Evolutionary conservation across 768 basidiomycete species (phyloP).

Genomic region (Glaciozyma antarctica): DNA sequence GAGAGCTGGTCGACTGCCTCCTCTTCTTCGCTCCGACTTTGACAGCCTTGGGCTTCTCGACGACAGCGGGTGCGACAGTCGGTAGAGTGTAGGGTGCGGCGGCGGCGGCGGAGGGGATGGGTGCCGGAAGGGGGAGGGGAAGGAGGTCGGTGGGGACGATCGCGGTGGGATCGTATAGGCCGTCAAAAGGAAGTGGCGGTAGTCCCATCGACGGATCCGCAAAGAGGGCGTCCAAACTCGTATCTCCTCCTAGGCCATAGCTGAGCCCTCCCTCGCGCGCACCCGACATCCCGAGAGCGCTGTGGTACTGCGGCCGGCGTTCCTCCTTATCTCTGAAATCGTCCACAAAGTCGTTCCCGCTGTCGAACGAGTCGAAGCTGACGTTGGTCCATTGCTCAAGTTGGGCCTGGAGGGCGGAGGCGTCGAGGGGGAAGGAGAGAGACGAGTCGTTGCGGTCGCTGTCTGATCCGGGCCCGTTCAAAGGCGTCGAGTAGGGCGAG

Average conservation of each 20-base stretch:
- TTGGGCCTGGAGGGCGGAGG: constrained; percentile 22
- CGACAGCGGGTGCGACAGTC: background rate
- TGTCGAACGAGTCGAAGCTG: constrained; percentile 30
- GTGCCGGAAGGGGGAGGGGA: too few relatives aligned
- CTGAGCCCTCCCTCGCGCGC: too few relatives aligned
- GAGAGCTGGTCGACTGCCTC: constrained; percentile 28
- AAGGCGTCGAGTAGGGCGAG: background rate
- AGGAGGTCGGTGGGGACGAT: too few relatives aligned
- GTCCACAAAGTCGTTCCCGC: constrained; percentile 18
- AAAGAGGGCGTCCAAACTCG: too few relatives aligned
- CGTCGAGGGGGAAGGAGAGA: constrained; percentile 28
- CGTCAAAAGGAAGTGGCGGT: too few relatives aligned
- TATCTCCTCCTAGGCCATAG: too few relatives aligned
- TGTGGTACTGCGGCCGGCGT: background rate
- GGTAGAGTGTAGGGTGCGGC: too few relatives aligned
- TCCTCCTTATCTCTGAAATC: background rate
- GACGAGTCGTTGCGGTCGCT: constrained; percentile 2
- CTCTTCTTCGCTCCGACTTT: constrained; percentile 35
- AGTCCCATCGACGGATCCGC: too few relatives aligned
- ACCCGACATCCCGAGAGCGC: too few relatives aligned
- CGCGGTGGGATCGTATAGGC: too few relatives aligned
- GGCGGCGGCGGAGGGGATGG: too few relatives aligned
- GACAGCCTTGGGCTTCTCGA: background rate
- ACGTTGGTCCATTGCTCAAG: constrained; percentile 32
- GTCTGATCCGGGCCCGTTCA: background rate